These are phyloP conservation scores for Yamadazyma atlantica DNA, from an alignment of 1,139 yeast genomes.

Conservation along the genomic window DNA sequence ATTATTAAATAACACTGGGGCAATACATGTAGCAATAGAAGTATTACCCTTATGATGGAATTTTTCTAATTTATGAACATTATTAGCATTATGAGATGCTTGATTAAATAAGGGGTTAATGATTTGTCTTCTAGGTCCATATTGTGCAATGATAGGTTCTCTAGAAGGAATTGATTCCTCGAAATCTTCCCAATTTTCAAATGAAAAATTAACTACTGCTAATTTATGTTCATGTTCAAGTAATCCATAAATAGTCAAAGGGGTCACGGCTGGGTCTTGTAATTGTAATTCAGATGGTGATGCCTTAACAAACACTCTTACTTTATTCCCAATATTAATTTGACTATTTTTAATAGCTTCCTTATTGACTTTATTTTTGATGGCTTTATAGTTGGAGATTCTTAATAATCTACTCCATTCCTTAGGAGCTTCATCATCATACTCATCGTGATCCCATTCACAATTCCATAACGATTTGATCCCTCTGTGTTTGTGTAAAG, in stretches of 20 bases:
- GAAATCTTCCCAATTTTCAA: conserved; percentile 86
- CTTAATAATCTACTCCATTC: conserved; percentile 78
- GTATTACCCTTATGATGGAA: conserved; percentile 74
- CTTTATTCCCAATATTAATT: conserved; percentile 65
- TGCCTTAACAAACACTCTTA: conserved; percentile 60
- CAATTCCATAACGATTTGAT: conserved; percentile 78
- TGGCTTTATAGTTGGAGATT: conserved; percentile 74
- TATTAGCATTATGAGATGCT: conserved; percentile 72
- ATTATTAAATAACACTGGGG: conserved; percentile 84
- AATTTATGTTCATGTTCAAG: conserved; percentile 84
- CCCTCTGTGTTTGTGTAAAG: conserved; percentile 79
- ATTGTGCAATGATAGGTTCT: conserved; percentile 79
- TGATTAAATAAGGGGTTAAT: conserved; percentile 85
- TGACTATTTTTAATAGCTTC: conserved; percentile 58
- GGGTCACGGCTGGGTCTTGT: conserved; percentile 43
- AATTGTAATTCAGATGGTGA: background rate
- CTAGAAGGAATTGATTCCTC: conserved; percentile 81
- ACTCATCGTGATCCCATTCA: conserved; percentile 86
- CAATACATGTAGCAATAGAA: conserved; percentile 83
- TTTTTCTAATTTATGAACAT: conserved; percentile 83
- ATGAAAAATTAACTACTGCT: conserved; percentile 78
- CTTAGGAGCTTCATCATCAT: conserved; percentile 70
- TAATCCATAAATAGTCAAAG: conserved; percentile 70
- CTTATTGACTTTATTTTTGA: conserved; percentile 68
- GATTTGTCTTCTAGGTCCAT: conserved; percentile 89